Base-by-base conservation (phyloP, 2,329 filamentous ascomycete species). In the Dichotomopilus funicola region DNA sequence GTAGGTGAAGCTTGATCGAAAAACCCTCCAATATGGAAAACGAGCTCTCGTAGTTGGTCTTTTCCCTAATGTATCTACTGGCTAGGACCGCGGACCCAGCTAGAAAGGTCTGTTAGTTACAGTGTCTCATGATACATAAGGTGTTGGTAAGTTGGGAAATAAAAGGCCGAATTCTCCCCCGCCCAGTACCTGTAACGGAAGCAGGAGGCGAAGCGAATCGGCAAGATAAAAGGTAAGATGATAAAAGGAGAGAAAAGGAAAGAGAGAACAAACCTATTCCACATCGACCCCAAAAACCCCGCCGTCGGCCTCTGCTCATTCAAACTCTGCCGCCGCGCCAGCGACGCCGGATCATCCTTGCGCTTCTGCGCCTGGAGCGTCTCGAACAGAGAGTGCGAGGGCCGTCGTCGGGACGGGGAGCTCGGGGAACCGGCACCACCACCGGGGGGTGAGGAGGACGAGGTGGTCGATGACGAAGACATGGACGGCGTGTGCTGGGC, bases 211-310 rank as follows among this genome's bases (percentile, higher is more conserved):
- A 40, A 40, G 12, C 37, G 9, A 40, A 40, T 8, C 8, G 12
- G 2, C 8, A 38, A 38, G 37, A 38, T 27, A 27, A 38, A 38
- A 38, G 37, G 37, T 8, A 12, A 6, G 5, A 2, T 34, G 44
- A 13, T 35, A 6, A 34, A 31, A 47, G 10, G n/a, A 46, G 19
- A 44, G 19, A 34, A 12, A 7, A 34, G 33, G 8, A 6, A 31
- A 31, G 40, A 35, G 10, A 9, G 12, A 38, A 64, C 77, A 52
- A 67, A 83, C 80, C 76, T 81, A 62, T 81, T 74, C 77, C 81
- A 83, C 71, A 82, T 74, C 59, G 75, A 72, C 53, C 77, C 77
- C 51, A 83, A 70, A 59, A 82, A 68, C 42, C 79, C 79, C 1
- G 73, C 65, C 49, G 72, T 67, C 11, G 72, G 72, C 56, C 74